Evolutionary conservation across 306 rosid species (phyloP).

Genomic region (Cyamopsis tetragonoloba): DNA sequence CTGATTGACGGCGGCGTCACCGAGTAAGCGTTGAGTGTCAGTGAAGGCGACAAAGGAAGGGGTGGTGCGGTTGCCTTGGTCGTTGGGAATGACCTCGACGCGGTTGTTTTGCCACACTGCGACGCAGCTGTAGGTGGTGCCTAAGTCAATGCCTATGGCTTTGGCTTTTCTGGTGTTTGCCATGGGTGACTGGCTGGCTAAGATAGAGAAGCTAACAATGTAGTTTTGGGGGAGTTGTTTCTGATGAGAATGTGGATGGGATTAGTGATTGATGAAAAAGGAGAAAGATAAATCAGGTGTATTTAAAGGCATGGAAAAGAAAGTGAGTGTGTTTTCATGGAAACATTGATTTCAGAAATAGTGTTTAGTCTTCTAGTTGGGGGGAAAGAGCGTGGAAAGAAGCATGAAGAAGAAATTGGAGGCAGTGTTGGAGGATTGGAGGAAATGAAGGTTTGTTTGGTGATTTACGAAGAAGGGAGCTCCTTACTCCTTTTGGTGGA

Average conservation of each 20-base stretch:
- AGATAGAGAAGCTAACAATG: too few relatives aligned
- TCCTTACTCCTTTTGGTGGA: too few relatives aligned
- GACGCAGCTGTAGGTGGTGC: slow-evolving; percentile 28
- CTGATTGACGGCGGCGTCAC: slow-evolving; percentile 14
- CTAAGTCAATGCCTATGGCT: slow-evolving; percentile 35
- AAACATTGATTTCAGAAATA: too few relatives aligned
- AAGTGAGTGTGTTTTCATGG: not conserved
- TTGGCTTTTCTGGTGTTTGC: slow-evolving; percentile 11
- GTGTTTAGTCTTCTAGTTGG: not conserved
- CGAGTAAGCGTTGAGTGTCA: not conserved
- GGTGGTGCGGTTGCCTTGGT: slow-evolving; percentile 24
- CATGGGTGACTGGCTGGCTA: too few relatives aligned
- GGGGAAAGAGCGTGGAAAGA: not conserved
- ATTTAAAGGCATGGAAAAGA: not conserved
- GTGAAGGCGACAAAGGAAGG: slow-evolving; percentile 28
- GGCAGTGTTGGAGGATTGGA: too few relatives aligned
- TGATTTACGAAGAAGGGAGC: not conserved
- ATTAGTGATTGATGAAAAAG: not conserved
- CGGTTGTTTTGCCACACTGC: slow-evolving; percentile 28
- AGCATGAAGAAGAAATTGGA: not conserved
- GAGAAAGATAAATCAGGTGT: not conserved
- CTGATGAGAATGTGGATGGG: not conserved
- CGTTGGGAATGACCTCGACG: slow-evolving; percentile 27
- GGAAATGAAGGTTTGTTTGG: too few relatives aligned
- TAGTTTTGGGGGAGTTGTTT: too few relatives aligned